Evolutionary conservation across 2,329 filamentous ascomycete genomes (phyloP).

Genomic region (Botrytis sinoallii): DNA sequence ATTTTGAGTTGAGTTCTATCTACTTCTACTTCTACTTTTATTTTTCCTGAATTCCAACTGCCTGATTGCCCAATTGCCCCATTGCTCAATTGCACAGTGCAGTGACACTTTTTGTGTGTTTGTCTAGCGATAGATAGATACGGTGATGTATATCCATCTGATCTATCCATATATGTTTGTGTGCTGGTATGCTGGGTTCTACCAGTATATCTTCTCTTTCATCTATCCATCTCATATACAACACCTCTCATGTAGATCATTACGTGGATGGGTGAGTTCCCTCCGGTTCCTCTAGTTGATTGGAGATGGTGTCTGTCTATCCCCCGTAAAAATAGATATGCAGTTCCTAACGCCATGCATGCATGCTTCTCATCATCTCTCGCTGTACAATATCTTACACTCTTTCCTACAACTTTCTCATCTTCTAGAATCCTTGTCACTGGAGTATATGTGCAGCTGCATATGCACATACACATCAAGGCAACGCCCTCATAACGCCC

Average conservation of each 20-base stretch:
- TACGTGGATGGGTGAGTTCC: background rate
- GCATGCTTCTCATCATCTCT: background rate
- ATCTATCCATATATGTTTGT: background rate
- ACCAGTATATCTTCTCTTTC: background rate
- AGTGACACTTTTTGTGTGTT: background rate
- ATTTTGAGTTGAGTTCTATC: background rate
- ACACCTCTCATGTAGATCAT: background rate
- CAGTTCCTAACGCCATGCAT: background rate
- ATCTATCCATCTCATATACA: background rate
- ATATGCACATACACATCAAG: constrained; percentile 17
- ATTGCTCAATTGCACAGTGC: background rate
- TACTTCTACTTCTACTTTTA: background rate
- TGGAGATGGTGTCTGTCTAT: background rate
- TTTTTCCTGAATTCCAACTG: too few species aligned
- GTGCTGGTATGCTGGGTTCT: background rate
- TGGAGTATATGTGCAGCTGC: background rate
- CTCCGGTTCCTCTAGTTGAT: background rate
- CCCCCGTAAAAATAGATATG: background rate
- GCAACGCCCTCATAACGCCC: constrained; percentile 71
- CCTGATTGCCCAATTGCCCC: too few species aligned
- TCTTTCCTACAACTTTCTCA: background rate
- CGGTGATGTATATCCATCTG: background rate
- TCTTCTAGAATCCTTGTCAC: background rate
- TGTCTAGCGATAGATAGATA: background rate
- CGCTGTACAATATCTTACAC: background rate